Conservation (phyloP, 257 asterid species). For the Nicotiana otophora region DNA sequence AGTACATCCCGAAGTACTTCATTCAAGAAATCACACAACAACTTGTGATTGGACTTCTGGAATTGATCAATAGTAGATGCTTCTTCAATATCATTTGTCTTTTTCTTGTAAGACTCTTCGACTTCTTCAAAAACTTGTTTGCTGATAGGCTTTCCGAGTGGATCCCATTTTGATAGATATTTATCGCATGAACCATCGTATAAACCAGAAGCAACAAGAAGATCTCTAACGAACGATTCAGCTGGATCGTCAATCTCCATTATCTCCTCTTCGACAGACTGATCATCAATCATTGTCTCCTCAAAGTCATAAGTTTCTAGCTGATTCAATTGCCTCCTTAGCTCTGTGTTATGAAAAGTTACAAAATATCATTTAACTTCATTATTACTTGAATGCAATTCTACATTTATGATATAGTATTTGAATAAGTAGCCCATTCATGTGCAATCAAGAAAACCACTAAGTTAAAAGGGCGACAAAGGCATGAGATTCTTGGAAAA, state of each 20-base stretch:
- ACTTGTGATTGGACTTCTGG: constrained; percentile 38
- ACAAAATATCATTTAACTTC: background rate
- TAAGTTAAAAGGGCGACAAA: no score
- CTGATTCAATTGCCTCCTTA: constrained; percentile 68
- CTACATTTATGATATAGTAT: background rate
- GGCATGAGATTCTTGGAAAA: no score
- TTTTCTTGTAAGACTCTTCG: constrained; percentile 44
- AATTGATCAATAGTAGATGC: background rate
- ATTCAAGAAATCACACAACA: constrained; percentile 64
- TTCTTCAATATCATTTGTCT: constrained; percentile 25
- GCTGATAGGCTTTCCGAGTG: constrained; percentile 69
- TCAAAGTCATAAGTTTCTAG: constrained; percentile 48
- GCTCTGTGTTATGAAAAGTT: constrained; percentile 34
- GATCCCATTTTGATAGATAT: constrained; percentile 69
- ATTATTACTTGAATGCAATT: background rate
- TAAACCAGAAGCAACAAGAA: constrained; percentile 79
- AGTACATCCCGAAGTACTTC: constrained; percentile 72
- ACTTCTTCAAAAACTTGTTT: constrained; percentile 64
- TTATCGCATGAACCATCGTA: constrained; percentile 53
- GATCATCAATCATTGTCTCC: constrained; percentile 42
- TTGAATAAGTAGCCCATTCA: background rate
- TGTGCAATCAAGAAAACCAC: background rate
- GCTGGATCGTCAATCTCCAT: constrained; percentile 49
- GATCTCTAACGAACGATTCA: constrained; percentile 72
- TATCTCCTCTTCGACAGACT: constrained; percentile 41